A percentile compares a stretch with the other conserved stretches of the same genome.
These are phyloP conservation scores for Calonectria ilicicola DNA, from an alignment of 2,329 filamentous ascomycete species.

Conservation along the genomic window DNA sequence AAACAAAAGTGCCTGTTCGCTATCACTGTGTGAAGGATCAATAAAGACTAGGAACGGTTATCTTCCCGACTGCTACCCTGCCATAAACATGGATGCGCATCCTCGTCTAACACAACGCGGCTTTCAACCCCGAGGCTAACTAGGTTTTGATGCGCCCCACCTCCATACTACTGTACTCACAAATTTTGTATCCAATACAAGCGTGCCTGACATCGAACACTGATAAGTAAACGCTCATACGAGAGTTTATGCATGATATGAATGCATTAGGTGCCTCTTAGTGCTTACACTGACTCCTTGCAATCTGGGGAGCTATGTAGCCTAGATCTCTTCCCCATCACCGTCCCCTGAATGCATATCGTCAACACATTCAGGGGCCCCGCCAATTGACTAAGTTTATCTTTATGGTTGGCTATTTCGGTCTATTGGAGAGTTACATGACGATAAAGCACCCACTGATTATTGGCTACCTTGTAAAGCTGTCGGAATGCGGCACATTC, in stretches of 20 bases:
- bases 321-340: neutral
- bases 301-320: neutral
- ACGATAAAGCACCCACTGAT: neutral
- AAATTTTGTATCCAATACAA: neutral
- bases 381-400: neutral
- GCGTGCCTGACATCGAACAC: neutral
- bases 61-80: neutral
- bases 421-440: neutral
- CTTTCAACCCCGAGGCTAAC: neutral
- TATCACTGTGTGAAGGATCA: neutral
- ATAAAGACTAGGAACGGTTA: neutral
- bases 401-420: conserved; percentile 10
- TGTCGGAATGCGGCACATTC: neutral
- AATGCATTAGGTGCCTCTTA: neutral
- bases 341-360: neutral
- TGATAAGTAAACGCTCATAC: neutral
- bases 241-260: neutral
- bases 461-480: neutral
- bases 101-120: neutral
- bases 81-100: neutral
- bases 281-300: neutral
- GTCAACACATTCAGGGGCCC: neutral
- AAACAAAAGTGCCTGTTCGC: neutral
- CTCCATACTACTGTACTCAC: neutral
- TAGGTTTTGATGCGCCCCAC: neutral